These are phyloP conservation scores for Panicum miliaceum DNA, from an alignment of 176 grass and related monocot species.

Conservation along the genomic window DNA sequence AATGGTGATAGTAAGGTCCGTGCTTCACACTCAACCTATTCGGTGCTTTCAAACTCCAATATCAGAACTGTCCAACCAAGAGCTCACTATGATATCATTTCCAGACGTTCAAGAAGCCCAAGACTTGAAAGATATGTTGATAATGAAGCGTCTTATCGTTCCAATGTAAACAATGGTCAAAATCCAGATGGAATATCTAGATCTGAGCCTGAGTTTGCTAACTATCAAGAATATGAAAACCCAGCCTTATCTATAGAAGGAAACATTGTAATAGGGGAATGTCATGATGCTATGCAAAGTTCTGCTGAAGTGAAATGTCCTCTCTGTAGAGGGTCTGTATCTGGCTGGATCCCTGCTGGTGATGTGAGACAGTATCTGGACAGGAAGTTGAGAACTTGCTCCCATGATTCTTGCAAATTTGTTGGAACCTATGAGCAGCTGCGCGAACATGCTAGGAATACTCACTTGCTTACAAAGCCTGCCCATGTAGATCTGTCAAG, in stretches of 20 bases:
- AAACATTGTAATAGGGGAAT: slow-evolving; percentile 46
- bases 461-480: slow-evolving; percentile 64
- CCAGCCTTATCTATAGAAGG: slow-evolving; percentile 43
- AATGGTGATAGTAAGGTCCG: slow-evolving; percentile 65
- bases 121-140: slow-evolving; percentile 43
- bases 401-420: slow-evolving; percentile 76
- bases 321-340: slow-evolving; percentile 84
- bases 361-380: slow-evolving; percentile 85
- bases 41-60: slow-evolving; percentile 57
- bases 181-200: slow-evolving; percentile 15
- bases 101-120: slow-evolving; percentile 55
- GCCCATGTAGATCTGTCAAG: slow-evolving; percentile 67
- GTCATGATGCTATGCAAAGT: slow-evolving; percentile 48
- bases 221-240: slow-evolving; percentile 56
- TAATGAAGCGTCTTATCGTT: slow-evolving; percentile 29
- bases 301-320: slow-evolving; percentile 74
- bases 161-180: slow-evolving; percentile 10
- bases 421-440: slow-evolving; percentile 81
- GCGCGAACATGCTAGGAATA: slow-evolving; percentile 75
- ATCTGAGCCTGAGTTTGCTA: slow-evolving; percentile 23
- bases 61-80: slow-evolving; percentile 54
- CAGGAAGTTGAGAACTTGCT: slow-evolving; percentile 72
- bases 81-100: slow-evolving; percentile 54
- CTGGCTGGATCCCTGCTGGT: slow-evolving; percentile 72
- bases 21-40: slow-evolving; percentile 73